Evolutionary conservation across 768 basidiomycete species (phyloP), one percentile per base, ranked within the genome.

Genomic region (Rubroboletus satanas): DNA sequence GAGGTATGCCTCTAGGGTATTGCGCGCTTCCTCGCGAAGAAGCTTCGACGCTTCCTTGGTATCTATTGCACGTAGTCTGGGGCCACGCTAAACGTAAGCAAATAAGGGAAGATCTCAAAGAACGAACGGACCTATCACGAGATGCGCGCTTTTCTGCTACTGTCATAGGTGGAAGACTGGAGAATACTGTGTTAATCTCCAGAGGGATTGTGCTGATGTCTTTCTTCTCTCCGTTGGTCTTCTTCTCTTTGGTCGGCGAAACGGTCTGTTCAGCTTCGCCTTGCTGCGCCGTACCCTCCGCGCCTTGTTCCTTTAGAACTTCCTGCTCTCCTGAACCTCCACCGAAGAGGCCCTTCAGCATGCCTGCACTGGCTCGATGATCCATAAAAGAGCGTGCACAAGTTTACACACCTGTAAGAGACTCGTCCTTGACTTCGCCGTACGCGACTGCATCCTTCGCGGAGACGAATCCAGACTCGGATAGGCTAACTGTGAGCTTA

Each of bases 1-100:
- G n/a, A 98, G 72, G 67, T 97, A 97, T 32, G 87, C 83, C 71
- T 99, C 97, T 49, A 99, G 83, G 26, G 81, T 78, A 72, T 99
- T 99, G 31, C 88, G 80, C 3, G 93, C 92, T 69, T 98, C 97
- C 64, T 95, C 95, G 32, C 85, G 85, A 50, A 83, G 83, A 32
- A 77, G 78, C 69, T 91, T 93, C 17, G 84, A 80, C 2, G 78
- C 74, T 73, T 98, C 95, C 51, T 87, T 84, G 7, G 75, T 69
- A 61, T 96, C 90, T 55, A 96, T 77, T 10, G 85, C 83, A 12
- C 87, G 82, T 11, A 99, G 77, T 67, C 95, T 97, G 57, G 35
- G 23, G 21, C 26, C 38, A 45, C 11, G 28, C 60, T 12, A 45
- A 49, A 56, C 21, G 6, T 57, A 41, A 63, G 52, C 38, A 23